Conservation (phyloP, 1,139 yeast species). For the Scheffersomyces segobiensis region DNA sequence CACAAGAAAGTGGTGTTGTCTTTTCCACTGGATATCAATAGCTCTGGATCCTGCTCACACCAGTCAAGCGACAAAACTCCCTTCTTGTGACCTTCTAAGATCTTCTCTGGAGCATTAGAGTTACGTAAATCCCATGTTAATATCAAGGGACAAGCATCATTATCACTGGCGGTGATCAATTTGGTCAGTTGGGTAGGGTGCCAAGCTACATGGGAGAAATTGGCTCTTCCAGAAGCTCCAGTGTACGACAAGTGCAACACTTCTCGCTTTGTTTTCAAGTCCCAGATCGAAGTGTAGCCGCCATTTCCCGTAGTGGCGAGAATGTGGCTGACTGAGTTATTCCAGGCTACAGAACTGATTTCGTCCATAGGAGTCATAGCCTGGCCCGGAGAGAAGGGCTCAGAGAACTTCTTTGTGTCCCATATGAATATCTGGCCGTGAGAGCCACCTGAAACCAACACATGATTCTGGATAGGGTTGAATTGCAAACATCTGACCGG, state of each 20-base stretch:
- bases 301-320: conserved; percentile 86
- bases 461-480: conserved; percentile 70
- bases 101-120: conserved; percentile 80
- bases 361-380: conserved; percentile 84
- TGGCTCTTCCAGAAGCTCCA: conserved; percentile 57
- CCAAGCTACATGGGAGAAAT: conserved; percentile 77
- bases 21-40: conserved; percentile 85
- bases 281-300: conserved; percentile 93
- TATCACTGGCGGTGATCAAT: conserved; percentile 83
- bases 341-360: conserved; percentile 86
- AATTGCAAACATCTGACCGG: conserved; percentile 75
- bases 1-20: conserved; percentile 87
- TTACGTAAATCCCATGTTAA: conserved; percentile 94
- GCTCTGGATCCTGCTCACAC: conserved; percentile 80
- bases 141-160: conserved; percentile 78
- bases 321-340: conserved; percentile 78
- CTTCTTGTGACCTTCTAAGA: conserved; percentile 78
- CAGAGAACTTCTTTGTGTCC: conserved; percentile 69
- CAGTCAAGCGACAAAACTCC: conserved; percentile 92
- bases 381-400: conserved; percentile 73
- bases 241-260: conserved; percentile 77
- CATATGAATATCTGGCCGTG: conserved; percentile 86
- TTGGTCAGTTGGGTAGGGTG: conserved; percentile 83
- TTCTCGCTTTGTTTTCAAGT: conserved; percentile 81
- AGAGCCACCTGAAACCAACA: conserved; percentile 84